Conservation (phyloP, 208 protist species). For the Acanthamoeba lenticulata region DNA sequence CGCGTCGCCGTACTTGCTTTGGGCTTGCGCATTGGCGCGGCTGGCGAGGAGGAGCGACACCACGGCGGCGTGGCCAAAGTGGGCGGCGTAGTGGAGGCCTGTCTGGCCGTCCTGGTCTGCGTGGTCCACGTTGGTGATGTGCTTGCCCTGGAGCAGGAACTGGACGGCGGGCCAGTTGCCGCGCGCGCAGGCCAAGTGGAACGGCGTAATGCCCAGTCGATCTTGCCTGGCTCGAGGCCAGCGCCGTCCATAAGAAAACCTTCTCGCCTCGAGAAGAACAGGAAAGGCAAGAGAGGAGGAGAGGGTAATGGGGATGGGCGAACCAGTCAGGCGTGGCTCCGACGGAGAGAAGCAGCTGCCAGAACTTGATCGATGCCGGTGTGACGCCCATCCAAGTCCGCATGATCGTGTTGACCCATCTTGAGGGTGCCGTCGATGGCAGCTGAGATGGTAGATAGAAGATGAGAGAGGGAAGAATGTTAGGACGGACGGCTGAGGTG, state of each 20-base stretch:
- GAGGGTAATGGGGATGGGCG: too few relatives aligned
- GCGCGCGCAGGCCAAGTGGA: background rate
- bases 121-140: background rate
- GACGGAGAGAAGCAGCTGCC: background rate
- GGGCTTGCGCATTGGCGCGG: background rate
- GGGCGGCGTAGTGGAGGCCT: constrained; percentile 1
- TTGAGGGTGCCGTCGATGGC: background rate
- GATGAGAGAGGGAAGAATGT: too few relatives aligned
- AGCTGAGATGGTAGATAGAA: background rate
- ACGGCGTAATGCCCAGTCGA: background rate
- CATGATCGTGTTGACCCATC: background rate
- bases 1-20: background rate
- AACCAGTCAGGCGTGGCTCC: background rate
- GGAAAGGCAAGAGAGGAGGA: background rate
- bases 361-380: background rate
- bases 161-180: background rate
- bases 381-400: background rate
- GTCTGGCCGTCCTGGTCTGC: background rate
- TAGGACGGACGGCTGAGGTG: too few relatives aligned
- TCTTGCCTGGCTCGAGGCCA: background rate
- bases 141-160: background rate
- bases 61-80: background rate
- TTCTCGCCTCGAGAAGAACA: background rate
- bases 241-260: too few relatives aligned
- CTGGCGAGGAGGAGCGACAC: background rate